Conservation (phyloP, 2,329 filamentous ascomycete species). For the Ploettnerulaceae sp. region DNA sequence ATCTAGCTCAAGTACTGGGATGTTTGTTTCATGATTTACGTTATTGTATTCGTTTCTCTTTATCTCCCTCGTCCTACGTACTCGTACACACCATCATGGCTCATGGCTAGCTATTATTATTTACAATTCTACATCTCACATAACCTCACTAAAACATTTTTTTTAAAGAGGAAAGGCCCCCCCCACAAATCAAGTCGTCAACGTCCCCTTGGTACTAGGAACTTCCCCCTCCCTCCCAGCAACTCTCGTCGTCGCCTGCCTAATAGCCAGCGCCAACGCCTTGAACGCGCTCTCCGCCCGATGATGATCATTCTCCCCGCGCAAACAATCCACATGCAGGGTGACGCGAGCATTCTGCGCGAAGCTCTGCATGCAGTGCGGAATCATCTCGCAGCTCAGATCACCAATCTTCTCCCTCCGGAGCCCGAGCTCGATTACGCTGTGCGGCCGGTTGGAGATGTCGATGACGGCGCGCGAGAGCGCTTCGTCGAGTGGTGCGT, state of each 20-base stretch:
- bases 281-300: conserved; percentile 96
- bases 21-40: too few species aligned
- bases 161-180: too few species aligned
- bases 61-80: too few species aligned
- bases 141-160: too few species aligned
- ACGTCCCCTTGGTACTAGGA: conserved; percentile 90
- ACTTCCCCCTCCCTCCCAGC: conserved; percentile 85
- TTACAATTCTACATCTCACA: too few species aligned
- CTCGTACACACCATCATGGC: too few species aligned
- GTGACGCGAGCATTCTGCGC: conserved; percentile 85
- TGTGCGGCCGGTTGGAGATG: conserved; percentile 85
- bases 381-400: conserved; percentile 93
- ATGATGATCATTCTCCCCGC: conserved; percentile 93
- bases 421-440: conserved; percentile 77
- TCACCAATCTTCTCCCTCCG: conserved; percentile 91
- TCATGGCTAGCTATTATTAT: too few species aligned
- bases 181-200: conserved; percentile 50
- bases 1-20: too few species aligned
- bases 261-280: conserved; percentile 82
- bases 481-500: conserved; percentile 91
- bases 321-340: conserved; percentile 89
- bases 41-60: too few species aligned
- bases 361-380: conserved; percentile 92
- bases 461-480: conserved; percentile 92
- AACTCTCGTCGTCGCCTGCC: conserved; percentile 69